A percentile compares a stretch with the other conserved stretches of the same genome.
Conservation (phyloP, 2,329 filamentous ascomycete genomes). For the Leptodontidium sp. region DNA sequence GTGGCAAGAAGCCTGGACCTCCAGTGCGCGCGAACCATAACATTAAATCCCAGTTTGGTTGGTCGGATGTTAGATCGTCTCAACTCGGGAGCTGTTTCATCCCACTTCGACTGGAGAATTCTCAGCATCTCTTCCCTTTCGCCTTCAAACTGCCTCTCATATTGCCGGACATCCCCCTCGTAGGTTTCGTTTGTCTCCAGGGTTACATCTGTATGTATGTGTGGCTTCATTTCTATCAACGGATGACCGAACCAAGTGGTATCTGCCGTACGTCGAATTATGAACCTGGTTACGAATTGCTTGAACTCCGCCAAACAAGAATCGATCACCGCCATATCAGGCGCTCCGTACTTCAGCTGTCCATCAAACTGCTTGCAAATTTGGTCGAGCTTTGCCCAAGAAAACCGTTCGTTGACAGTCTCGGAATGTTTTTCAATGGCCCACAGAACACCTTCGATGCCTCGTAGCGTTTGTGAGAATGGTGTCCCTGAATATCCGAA, state of each 20-base stretch:
- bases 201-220: slow-evolving; percentile 34
- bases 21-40: slow-evolving; percentile 11
- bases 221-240: slow-evolving; percentile 32
- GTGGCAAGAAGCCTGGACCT: slow-evolving; percentile 31
- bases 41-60: slow-evolving; percentile 25
- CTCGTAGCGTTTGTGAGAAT: slow-evolving; percentile 29
- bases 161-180: not conserved
- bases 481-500: slow-evolving; percentile 40
- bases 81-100: slow-evolving; percentile 17
- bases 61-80: slow-evolving; percentile 6
- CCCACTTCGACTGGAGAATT: slow-evolving; percentile 17
- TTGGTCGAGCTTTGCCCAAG: slow-evolving; percentile 21
- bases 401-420: not conserved
- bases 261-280: slow-evolving; percentile 35
- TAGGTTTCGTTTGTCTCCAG: slow-evolving; percentile 13
- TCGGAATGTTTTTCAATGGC: slow-evolving; percentile 32
- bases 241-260: slow-evolving; percentile 35
- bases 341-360: slow-evolving; percentile 13
- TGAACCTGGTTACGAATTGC: slow-evolving; percentile 31
- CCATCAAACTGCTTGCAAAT: slow-evolving; percentile 32
- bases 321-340: slow-evolving; percentile 2
- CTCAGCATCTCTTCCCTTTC: not conserved
- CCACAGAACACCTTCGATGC: slow-evolving; percentile 33
- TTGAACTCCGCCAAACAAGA: slow-evolving; percentile 15
- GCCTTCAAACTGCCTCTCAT: not conserved